Conservation (phyloP, 768 basidiomycete genomes). For the Phlegmacium glaucopus region DNA sequence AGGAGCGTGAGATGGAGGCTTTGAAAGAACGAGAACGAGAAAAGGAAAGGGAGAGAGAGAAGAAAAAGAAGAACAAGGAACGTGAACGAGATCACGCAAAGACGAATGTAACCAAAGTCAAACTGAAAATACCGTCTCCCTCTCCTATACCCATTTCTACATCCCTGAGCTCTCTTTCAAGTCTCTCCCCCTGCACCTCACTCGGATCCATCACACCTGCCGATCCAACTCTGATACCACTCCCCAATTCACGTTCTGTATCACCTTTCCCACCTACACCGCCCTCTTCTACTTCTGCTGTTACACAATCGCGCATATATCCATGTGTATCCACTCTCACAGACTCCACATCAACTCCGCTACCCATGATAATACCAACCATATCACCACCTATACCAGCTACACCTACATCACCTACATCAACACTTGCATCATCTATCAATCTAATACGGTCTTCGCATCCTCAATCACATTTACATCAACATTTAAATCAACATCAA, state of each 20-base stretch:
- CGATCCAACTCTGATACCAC: slow-evolving; percentile 18
- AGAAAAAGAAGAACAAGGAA: slow-evolving; percentile 21
- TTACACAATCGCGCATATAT: background rate
- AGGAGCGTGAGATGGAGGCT: slow-evolving; percentile 1
- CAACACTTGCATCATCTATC: slow-evolving; percentile 6
- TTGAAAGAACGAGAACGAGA: slow-evolving; percentile 17
- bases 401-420: slow-evolving; percentile 2
- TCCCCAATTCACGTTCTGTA: slow-evolving; percentile 21
- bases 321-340: background rate
- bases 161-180: background rate
- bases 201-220: background rate
- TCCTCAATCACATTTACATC: slow-evolving; percentile 9
- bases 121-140: slow-evolving; percentile 10
- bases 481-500: slow-evolving; percentile 11
- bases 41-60: slow-evolving; percentile 20
- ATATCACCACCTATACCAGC: slow-evolving; percentile 1
- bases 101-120: slow-evolving; percentile 24
- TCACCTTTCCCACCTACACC: slow-evolving; percentile 17
- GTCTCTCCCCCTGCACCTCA: background rate
- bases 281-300: slow-evolving; percentile 5
- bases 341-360: slow-evolving; percentile 3
- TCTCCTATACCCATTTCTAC: background rate
- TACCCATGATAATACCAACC: slow-evolving; percentile 6
- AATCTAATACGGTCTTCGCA: slow-evolving; percentile 7
- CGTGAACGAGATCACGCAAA: slow-evolving; percentile 14